Evolutionary conservation across 768 basidiomycete genomes (phyloP).

Genomic region (Boletus sp.): DNA sequence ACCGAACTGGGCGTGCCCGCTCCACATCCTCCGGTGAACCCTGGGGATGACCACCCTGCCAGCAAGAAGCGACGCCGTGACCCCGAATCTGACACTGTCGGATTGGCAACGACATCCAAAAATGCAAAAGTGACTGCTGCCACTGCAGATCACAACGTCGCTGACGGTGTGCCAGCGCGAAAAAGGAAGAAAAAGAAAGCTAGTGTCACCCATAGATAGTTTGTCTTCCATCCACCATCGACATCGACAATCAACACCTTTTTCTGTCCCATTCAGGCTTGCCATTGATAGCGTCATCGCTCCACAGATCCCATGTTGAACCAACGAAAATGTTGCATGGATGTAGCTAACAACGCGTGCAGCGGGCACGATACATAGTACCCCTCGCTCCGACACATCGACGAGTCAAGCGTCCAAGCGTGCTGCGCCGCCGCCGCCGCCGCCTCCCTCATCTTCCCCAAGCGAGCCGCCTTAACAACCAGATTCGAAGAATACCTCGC

Average conservation of each 20-base stretch:
- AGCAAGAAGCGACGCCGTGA: conserved; percentile 23
- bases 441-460: too few species aligned
- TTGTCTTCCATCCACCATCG: neutral
- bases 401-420: conserved; percentile 17
- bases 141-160: neutral
- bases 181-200: conserved; percentile 23
- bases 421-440: conserved; percentile 23
- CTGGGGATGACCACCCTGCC: neutral
- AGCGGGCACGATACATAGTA: too few species aligned
- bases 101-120: neutral
- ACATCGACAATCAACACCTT: neutral
- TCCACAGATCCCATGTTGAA: too few species aligned
- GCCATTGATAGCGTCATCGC: too few species aligned
- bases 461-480: conserved; percentile 10
- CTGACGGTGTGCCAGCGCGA: conserved; percentile 7
- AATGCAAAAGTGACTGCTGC: neutral
- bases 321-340: too few species aligned
- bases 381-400: too few species aligned
- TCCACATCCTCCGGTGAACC: neutral
- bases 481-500: neutral
- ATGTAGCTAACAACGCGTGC: too few species aligned
- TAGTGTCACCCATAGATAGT: conserved; percentile 1
- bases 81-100: conserved; percentile 8
- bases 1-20: neutral
- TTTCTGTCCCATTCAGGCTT: too few species aligned